Evolutionary conservation across 2,329 filamentous ascomycete species (phyloP), one percentile per base, ranked within the genome.

Genomic region (Colletotrichum sp.): DNA sequence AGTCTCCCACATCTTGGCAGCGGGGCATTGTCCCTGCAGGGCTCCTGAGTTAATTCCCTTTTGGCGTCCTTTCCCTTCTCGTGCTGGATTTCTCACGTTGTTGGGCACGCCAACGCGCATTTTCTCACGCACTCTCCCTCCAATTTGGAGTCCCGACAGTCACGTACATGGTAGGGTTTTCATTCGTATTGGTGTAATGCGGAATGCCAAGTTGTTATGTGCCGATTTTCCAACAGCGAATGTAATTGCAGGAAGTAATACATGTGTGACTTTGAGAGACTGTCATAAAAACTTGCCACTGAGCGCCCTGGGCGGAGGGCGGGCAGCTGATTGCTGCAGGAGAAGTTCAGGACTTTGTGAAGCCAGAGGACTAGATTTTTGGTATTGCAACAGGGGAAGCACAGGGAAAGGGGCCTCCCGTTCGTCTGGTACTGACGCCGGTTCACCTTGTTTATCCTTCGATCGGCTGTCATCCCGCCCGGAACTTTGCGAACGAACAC

Each of bases 1-100:
- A 30, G 66, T 44, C 52, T 59, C 66, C 32, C 21, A 21, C 52
- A 59, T 59, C 66, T 69, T 59, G 72, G 72, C 68, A 34, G 67
- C 24, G 72, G 72, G 68, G 49, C 59, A 60, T 65, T 63, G 57
- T 62, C 60, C 67, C 72, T 75, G 67, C 60, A 64, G 24, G 44
- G 21, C 34, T 75, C 67, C 68, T 75, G 32, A 62, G 30, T 49
- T 34, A 71, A 65, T 75, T 66, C 72, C 57, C 8, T 32, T 63
- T 32, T 16, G 57, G 26, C 68, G 28, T 13, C 24, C 44, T 60
- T 57, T 32, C 65, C 21, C 65, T 52, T 28, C n/a, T 36, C 7
- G 28, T 6, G 49, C 36, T 57, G 28, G 18, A 44, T n/a, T 4
- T 15, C 26, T 15, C 57, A 30, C 28, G 30, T 32, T 44, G n/a